These are phyloP conservation scores for Phanerochaete carnosa DNA, from an alignment of 768 basidiomycete genomes.

Conservation along the genomic window DNA sequence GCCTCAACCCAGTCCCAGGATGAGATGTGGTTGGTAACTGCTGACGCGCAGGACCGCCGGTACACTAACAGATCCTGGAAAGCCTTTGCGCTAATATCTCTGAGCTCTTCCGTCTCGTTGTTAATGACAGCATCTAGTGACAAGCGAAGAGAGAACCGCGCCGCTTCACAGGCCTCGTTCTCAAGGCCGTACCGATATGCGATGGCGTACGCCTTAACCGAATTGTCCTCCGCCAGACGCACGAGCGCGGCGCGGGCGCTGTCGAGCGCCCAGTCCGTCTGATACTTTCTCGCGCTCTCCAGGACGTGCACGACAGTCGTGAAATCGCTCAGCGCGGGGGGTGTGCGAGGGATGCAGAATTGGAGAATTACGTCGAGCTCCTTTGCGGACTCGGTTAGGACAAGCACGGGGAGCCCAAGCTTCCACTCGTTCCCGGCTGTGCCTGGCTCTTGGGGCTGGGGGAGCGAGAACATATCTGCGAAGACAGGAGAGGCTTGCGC, in stretches of 20 bases:
- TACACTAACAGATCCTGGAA: not conserved
- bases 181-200: constrained; percentile 50
- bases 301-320: not conserved
- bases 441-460: constrained; percentile 5
- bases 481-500: constrained; percentile 26
- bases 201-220: constrained; percentile 11
- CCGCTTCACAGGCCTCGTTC: constrained; percentile 48
- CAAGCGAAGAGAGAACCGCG: constrained; percentile 28
- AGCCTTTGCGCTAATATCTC: not conserved
- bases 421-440: not conserved
- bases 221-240: constrained; percentile 1
- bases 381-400: constrained; percentile 5
- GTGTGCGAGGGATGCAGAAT: constrained; percentile 1
- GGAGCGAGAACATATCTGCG: constrained; percentile 24
- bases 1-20: not conserved
- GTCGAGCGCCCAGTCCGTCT: constrained; percentile 10
- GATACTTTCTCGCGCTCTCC: constrained; percentile 7
- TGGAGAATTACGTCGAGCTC: constrained; percentile 7
- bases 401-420: constrained; percentile 12
- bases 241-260: constrained; percentile 2
- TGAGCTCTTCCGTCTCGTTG: not conserved
- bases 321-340: not conserved
- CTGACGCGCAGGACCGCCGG: not conserved
- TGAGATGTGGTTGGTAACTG: not conserved
- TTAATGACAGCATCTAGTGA: not conserved